Conservation (phyloP, 257 asterid genomes). For the Lavandula angustifolia region DNA sequence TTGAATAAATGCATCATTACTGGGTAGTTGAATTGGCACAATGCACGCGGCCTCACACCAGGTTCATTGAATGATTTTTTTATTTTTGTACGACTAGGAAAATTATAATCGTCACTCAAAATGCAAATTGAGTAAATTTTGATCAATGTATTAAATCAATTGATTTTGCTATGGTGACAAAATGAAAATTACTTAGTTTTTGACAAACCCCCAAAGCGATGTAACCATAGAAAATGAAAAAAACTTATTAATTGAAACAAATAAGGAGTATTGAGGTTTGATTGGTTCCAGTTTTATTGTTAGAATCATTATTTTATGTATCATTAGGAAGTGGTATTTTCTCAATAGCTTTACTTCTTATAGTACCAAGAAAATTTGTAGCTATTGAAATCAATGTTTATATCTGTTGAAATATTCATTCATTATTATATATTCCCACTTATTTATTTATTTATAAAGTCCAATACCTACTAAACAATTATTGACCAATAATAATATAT, state of each 20-base stretch:
- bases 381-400: no score
- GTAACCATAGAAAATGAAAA: conserved; percentile 22
- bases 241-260: not conserved
- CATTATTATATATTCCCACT: no score
- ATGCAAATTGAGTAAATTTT: no score
- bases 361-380: not conserved
- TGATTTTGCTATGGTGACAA: conserved; percentile 1
- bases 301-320: not conserved
- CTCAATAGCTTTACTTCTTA: not conserved
- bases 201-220: conserved; percentile 17
- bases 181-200: not conserved
- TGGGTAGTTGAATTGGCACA: conserved; percentile 45
- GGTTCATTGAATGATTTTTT: conserved; percentile 29
- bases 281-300: conserved; percentile 17
- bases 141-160: no score
- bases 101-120: no score
- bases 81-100: no score
- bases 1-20: conserved; percentile 38
- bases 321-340: not conserved
- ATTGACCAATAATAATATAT: no score
- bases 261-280: conserved; percentile 6
- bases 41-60: conserved; percentile 31
- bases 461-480: no score
- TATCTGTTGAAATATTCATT: no score
- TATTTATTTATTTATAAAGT: no score